Conservation (phyloP, 352 stramenopile species). For the Globisporangium sylvaticum region DNA sequence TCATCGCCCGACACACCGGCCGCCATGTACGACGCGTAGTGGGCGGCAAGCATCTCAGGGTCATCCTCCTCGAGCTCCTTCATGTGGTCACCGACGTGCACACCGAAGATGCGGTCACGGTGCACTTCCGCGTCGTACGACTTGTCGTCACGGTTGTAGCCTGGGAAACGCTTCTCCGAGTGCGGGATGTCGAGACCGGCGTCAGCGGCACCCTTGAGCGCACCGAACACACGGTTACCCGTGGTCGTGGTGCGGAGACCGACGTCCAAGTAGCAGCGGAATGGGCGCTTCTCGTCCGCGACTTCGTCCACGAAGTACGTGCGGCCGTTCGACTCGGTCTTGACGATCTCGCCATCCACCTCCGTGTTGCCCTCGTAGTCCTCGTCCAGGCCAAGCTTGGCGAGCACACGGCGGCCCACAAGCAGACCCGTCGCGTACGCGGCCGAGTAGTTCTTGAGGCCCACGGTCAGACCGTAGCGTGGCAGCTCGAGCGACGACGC, state of each 20-base stretch:
- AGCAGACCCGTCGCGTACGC: slow-evolving; percentile 97
- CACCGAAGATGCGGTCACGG: slow-evolving; percentile 97
- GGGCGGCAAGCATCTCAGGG: slow-evolving; percentile 96
- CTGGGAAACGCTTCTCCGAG: slow-evolving; percentile 98
- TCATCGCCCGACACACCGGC: slow-evolving; percentile 92
- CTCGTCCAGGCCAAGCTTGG: slow-evolving; percentile 98
- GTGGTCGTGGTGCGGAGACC: slow-evolving; percentile 97
- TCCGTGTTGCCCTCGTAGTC: slow-evolving; percentile 97
- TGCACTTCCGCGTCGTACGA: slow-evolving; percentile 98
- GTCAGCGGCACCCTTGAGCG: slow-evolving; percentile 98
- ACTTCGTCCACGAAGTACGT: slow-evolving; percentile 99
- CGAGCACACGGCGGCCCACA: slow-evolving; percentile 93
- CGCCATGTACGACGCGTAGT: slow-evolving; percentile 96
- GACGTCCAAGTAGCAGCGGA: slow-evolving; percentile 97
- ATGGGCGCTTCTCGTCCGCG: slow-evolving; percentile 97
- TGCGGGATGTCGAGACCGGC: slow-evolving; percentile 99
- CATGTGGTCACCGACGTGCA: slow-evolving; percentile 99
- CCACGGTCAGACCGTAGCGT: slow-evolving; percentile 95
- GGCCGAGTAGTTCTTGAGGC: slow-evolving; percentile 99
- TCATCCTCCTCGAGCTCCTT: slow-evolving; percentile 99
- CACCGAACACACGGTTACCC: slow-evolving; percentile 98
- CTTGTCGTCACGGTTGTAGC: slow-evolving; percentile 98
- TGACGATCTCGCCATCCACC: slow-evolving; percentile 94
- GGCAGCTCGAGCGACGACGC: slow-evolving; percentile 95
- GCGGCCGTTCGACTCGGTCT: slow-evolving; percentile 93